Evolutionary conservation across 2,329 filamentous ascomycete genomes (phyloP), one percentile per base, ranked within the genome.

Genomic region (Trichophyton verrucosum): DNA sequence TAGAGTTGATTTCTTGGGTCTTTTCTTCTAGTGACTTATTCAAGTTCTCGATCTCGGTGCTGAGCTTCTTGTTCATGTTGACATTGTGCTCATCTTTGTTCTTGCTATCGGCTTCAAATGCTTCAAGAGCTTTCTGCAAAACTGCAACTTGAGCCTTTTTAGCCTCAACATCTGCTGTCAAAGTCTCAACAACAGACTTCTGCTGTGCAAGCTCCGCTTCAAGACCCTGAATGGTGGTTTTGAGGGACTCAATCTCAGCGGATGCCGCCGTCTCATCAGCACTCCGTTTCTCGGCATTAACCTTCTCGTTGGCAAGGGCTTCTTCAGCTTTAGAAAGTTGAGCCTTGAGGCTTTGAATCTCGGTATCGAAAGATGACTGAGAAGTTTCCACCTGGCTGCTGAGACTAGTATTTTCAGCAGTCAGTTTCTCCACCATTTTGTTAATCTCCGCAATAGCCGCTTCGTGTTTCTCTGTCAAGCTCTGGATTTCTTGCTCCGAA

Each of bases 71-170:
- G 46, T 74, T 60, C 33, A 70, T 67, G 40, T 62, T 68, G 6
- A 73, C 70, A 56, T 74, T 67, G 51, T 73, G 67, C 17, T 67
- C 68, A 36, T 74, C 71, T 63, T 72, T 75, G n/a, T 68, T 66
- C 63, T 74, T 71, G 15, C 66, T 65, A 63, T 74, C 69, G n/a
- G 67, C 66, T 61, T 76, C 73, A 6, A 74, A 66, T 4, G 71
- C 66, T 57, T 70, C 65, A 49, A 77, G 64, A 17, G 68, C 73
- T 53, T 72, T 70, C 58, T 75, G 71, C 7, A 77, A 66, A 8
- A 68, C 67, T 49, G 72, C 70, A 0, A 72, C 72, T 62, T 75
- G 70, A 30, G 63, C 60, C 33, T 63, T 63, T 58, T 64, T 63
- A 13, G 61, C 61, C 58, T 68, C 63, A 0, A 68, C 40, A 44